Evolutionary conservation across 139 green algal genomes (phyloP).

Genomic region (Chlorella sp.): DNA sequence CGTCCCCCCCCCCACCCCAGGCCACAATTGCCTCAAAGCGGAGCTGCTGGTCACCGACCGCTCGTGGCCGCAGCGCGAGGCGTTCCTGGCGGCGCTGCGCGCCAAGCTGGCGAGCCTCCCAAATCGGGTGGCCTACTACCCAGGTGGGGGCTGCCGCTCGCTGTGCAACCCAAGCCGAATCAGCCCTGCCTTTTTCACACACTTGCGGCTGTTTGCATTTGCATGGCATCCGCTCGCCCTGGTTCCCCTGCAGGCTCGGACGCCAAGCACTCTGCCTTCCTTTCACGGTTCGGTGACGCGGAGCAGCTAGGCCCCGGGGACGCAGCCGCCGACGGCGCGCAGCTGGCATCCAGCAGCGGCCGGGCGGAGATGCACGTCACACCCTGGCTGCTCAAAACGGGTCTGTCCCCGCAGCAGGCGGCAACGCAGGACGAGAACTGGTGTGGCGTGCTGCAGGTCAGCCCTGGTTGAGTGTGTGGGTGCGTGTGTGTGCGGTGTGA

Average conservation of each 20-base stretch:
- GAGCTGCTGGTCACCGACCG: slow-evolving; percentile 81
- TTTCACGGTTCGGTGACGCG: slow-evolving; percentile 41
- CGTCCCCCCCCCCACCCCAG: not conserved
- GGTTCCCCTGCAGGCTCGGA: not conserved
- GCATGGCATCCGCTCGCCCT: no score
- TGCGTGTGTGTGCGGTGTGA: not conserved
- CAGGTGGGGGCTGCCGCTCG: slow-evolving; percentile 54
- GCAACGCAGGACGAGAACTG: slow-evolving; percentile 74
- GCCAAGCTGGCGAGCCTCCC: slow-evolving; percentile 39
- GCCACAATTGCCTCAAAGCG: slow-evolving; percentile 84
- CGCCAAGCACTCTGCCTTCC: slow-evolving; percentile 46
- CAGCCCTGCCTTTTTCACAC: no score
- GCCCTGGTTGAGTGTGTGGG: not conserved
- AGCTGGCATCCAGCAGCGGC: not conserved
- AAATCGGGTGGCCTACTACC: slow-evolving; percentile 70
- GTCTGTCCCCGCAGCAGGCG: slow-evolving; percentile 61
- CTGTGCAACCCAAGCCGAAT: no score
- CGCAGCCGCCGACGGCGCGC: slow-evolving; percentile 1
- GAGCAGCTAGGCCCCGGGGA: slow-evolving; percentile 46
- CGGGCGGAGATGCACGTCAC: slow-evolving; percentile 22
- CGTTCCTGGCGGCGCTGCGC: slow-evolving; percentile 69
- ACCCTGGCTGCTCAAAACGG: slow-evolving; percentile 60
- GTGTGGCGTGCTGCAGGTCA: slow-evolving; percentile 77
- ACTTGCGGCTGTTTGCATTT: no score
- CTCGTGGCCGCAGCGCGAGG: slow-evolving; percentile 73